Evolutionary conservation across 1,284 basidiomycete genomes (phyloP), one percentile per base, ranked within the genome.

Genomic region (Moesziomyces antarcticus): DNA sequence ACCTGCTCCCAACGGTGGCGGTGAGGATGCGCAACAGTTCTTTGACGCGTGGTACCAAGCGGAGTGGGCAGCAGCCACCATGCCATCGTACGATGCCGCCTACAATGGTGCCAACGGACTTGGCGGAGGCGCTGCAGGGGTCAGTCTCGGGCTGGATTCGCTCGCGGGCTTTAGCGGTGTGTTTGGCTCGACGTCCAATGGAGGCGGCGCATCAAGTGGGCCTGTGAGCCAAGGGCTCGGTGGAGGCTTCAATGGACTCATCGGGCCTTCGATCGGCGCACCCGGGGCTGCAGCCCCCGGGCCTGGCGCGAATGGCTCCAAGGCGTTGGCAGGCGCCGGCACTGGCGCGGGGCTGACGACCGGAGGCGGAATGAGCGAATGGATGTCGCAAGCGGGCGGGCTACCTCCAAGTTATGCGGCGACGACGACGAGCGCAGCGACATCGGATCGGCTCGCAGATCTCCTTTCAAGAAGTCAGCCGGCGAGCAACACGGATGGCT

Each of bases 21-120:
- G 66, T 14, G 70, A 76, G 20, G 70, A 76, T 37, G 74, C 74
- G n/a, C 74, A 76, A 50, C 59, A 69, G 18, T 63, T 76, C 56
- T 76, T 76, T 25, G 74, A 76, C 20, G 57, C 64, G 9, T 76
- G 74, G 74, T 73, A 76, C 43, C 64, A 68, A 27, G 74, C 74
- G 43, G 74, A 76, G n/a, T 72, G 72, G 62, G 74, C 74, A 42
- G 54, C 70, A 9, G 70, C 72, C 22, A 70, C 72, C 3, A 66
- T 74, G 72, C 72, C 72, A 1, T 70, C 62, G 21, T 74, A 69
- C 40, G 72, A 74, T 22, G 70, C 59, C 18, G 63, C 58, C n/a
- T 66, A 70, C 58, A 65, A 63, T 20, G 62, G 63, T 18, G 55
- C 63, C 6, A 65, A 49, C 37, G 55, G 63, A 8, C n/a, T 56